These are phyloP conservation scores for Gyrodon lividus DNA, from an alignment of 768 basidiomycete species.

Conservation along the genomic window DNA sequence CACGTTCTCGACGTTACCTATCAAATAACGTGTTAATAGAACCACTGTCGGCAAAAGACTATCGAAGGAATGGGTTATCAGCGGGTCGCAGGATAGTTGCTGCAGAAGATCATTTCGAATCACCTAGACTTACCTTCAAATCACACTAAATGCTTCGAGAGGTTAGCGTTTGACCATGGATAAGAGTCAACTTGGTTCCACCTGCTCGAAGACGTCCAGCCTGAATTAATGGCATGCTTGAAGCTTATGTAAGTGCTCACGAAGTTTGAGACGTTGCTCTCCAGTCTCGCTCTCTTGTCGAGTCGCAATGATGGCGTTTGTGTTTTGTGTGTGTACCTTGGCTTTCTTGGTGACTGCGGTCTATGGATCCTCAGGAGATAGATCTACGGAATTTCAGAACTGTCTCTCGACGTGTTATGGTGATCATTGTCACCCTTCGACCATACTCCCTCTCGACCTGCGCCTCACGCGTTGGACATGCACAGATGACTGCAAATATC, in stretches of 20 bases:
- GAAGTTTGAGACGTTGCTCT: not conserved
- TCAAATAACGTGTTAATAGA: not conserved
- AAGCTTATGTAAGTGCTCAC: slow-evolving; percentile 17
- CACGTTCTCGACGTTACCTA: not conserved
- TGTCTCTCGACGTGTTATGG: slow-evolving; percentile 38
- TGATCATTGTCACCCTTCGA: slow-evolving; percentile 31
- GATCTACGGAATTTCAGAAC: slow-evolving; percentile 33
- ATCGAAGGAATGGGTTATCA: not conserved
- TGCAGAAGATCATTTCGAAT: not conserved
- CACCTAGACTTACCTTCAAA: not conserved
- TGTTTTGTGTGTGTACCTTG: slow-evolving; percentile 15
- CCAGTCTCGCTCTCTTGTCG: not conserved
- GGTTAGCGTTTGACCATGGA: too few species aligned
- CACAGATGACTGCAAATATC: slow-evolving; percentile 83
- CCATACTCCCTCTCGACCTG: slow-evolving; percentile 52
- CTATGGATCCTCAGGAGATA: slow-evolving; percentile 33
- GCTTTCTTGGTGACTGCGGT: slow-evolving; percentile 7
- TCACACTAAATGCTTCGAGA: not conserved
- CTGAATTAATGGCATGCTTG: too few species aligned
- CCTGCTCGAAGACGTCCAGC: too few species aligned
- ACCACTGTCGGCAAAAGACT: not conserved
- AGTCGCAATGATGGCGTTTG: slow-evolving; percentile 15
- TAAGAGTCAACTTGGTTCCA: too few species aligned
- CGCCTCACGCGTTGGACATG: slow-evolving; percentile 85
- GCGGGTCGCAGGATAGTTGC: not conserved